Evolutionary conservation across 495 filamentous ascomycete genomes (phyloP).

Genomic region (Margaritispora aquatica): DNA sequence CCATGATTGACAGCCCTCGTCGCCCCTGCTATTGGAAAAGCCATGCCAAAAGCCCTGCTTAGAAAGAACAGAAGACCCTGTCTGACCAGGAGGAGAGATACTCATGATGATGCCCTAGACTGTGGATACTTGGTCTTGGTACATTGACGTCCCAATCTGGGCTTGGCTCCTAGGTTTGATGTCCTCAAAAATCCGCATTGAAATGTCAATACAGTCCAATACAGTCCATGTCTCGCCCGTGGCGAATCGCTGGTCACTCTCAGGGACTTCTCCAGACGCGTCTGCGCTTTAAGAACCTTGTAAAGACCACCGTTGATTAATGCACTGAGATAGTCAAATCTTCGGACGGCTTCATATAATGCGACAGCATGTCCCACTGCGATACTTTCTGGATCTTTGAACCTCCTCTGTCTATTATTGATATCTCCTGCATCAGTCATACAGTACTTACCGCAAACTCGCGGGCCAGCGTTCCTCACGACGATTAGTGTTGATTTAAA

Average conservation of each 20-base stretch:
- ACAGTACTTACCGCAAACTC: conserved; percentile 13
- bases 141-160: conserved; percentile 19
- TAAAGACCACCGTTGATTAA: conserved; percentile 10
- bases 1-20: neutral
- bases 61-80: too few relatives aligned
- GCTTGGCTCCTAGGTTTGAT: neutral
- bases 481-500: neutral
- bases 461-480: conserved; percentile 26
- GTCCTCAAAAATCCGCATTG: neutral
- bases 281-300: conserved; percentile 23
- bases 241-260: conserved; percentile 21
- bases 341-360: conserved; percentile 26
- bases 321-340: conserved; percentile 17
- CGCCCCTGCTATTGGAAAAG: neutral
- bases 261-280: conserved; percentile 15
- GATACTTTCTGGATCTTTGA: conserved; percentile 11
- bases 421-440: conserved; percentile 6
- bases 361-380: conserved; percentile 22
- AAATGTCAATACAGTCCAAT: conserved; percentile 18
- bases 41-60: too few relatives aligned
- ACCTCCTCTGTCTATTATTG: conserved; percentile 8
- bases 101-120: too few relatives aligned
- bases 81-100: too few relatives aligned
- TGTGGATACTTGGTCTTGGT: neutral
- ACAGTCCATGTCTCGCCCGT: conserved; percentile 21